Base-by-base conservation (phyloP, 805 yeast genomes). In the Metschnikowia borealis region DNA sequence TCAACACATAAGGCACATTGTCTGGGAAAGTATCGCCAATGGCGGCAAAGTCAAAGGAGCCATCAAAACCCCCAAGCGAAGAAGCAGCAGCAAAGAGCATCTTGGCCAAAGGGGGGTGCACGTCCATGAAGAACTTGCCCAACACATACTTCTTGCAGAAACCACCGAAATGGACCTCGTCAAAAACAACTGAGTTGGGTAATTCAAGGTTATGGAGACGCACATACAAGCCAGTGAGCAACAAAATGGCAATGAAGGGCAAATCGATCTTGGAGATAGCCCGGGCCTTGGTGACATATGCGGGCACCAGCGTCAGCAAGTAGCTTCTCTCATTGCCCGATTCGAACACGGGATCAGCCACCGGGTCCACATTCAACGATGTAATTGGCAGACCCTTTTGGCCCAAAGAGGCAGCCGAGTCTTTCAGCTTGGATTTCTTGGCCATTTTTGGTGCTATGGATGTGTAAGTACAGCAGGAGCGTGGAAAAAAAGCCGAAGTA, bases 121-220 rank as follows among this genome's bases (percentile, higher is more conserved):
- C 85, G 64, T 84, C 91, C 79, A 85, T 76, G 67, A 85, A 86
- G 62, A 74, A 85, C 15, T 67, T 67, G 17, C 89, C 87, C 47
- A 70, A 67, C 48, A 83, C 77, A 70, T 90, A 94, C 68, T 87
- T 83, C 51, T 85, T 78, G 32, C 97, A 96, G 70, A 92, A 94
- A n/a, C 95, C 95, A 50, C 99, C 99, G 62, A 94, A 94, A 68
- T 88, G 96, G 38, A 87, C 94, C 67, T 92, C 99, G 67, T 90
- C 96, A 57, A 88, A 88, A 11, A 92, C 96, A 35, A 90, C 95
- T 29, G 91, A 82, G 60, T 82, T 69, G 37, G 99, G 99, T 54
- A 70, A 63, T 26, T 78, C 71, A 51, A 94, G 72, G 48, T 78
- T 71, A 56, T 75, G 71, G 47, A 86, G 73, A 58, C 99, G 82